Base-by-base conservation (phyloP, 305 asterid species). In the Fraxinus nigra region DNA sequence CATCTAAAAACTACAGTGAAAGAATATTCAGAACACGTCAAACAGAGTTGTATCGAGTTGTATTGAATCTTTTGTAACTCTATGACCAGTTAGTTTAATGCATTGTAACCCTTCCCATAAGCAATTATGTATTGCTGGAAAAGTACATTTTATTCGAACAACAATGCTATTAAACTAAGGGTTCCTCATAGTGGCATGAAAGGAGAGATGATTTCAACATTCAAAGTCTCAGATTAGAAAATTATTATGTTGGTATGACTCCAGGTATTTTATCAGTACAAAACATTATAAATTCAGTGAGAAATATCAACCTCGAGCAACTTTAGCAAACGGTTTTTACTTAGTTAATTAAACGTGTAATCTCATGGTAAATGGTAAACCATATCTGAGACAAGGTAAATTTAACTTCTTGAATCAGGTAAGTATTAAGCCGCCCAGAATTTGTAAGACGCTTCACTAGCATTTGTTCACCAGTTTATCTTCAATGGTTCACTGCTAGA, bases 251-350 rank as follows among this genome's bases (percentile, higher is more conserved):
- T 13, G 72, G 16, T 32, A 30, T 14, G 9, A 67, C 74, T 34
- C 76, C 76, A 33, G 76, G 76, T 18, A 24, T 13, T 80, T 77
- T 69, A 56, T 73, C 82, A 84, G 22, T 10, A 30, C 16, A 16
- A 4, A 14, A 56, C 37, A 65, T 16, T 2, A 9, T 43, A 40
- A 81, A 75, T 43, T 67, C 9, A 18, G 40, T 34, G 80, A n/a
- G 11, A 56, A 84, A 54, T 73, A 35, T 40, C 76, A 26, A 48
- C 79, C 28, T 40, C 72, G 0, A 18, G 65, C 9, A 59, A 84
- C 67, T 26, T 61, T 35, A 59, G 43, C 67, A 20, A 78, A 33
- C 72, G 37, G 24, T 4, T 46, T 32, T 33, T 32, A 6, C 24
- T 51, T 20, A 51, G 72, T 1, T 33, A 5, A 67, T 65, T 14